Evolutionary conservation across 2,329 filamentous ascomycete species (phyloP).

Genomic region (Parafenestella ontariensis): DNA sequence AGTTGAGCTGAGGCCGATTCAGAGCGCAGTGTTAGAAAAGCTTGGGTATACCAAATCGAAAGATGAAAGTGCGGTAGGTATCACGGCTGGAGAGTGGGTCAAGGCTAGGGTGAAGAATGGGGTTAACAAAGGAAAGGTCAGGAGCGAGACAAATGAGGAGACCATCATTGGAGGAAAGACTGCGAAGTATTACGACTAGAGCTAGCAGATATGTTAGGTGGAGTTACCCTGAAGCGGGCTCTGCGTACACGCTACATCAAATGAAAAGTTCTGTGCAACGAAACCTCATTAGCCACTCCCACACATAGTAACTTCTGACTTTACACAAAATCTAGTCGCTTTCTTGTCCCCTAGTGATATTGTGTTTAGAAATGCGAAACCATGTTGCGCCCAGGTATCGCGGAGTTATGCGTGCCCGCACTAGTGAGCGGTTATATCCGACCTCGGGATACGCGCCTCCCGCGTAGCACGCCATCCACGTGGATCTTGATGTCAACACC

Average conservation of each 20-base stretch:
- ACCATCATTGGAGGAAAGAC: conserved; percentile 17
- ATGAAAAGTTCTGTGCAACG: neutral
- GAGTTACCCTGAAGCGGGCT: neutral
- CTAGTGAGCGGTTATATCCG: neutral
- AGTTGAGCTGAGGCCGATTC: conserved; percentile 15
- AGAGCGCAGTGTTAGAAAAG: conserved; percentile 20
- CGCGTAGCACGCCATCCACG: conserved; percentile 4
- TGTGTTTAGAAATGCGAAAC: neutral
- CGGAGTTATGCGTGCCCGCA: neutral
- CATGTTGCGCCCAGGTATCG: neutral
- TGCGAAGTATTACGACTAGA: conserved; percentile 21
- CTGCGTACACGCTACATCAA: neutral
- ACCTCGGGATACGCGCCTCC: neutral
- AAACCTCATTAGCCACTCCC: neutral
- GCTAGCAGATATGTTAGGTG: neutral
- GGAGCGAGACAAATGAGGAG: conserved; percentile 22
- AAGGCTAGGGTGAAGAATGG: conserved; percentile 21
- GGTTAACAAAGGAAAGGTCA: conserved; percentile 10
- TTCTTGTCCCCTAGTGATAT: neutral
- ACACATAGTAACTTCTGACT: neutral
- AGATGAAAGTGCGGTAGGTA: conserved; percentile 16
- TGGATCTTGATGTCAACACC: neutral
- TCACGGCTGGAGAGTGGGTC: conserved; percentile 26
- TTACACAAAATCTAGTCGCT: neutral
- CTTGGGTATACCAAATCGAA: conserved; percentile 15